Percentiles rank a stretch among this genome's conserved stretches.
These are phyloP conservation scores for Candida insectalens DNA, from an alignment of 805 yeast species.

Conservation along the genomic window DNA sequence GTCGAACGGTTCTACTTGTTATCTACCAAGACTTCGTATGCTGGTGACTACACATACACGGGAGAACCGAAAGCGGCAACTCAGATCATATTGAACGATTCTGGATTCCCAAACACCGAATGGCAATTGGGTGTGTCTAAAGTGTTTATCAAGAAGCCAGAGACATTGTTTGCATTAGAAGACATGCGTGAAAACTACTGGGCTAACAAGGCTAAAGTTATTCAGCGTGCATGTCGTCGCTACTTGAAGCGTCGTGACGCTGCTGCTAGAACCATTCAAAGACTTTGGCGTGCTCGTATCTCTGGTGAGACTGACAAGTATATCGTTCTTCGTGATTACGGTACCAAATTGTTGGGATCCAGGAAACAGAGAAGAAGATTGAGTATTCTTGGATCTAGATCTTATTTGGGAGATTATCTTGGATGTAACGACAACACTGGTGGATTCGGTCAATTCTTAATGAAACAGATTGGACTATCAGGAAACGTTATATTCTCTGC, in stretches of 20 bases:
- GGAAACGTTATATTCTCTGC: slow-evolving; percentile 70
- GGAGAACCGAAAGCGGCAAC: slow-evolving; percentile 48
- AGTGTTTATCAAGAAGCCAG: slow-evolving; percentile 94
- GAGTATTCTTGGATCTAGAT: slow-evolving; percentile 79
- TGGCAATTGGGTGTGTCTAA: slow-evolving; percentile 88
- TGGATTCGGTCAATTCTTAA: slow-evolving; percentile 67
- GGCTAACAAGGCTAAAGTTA: slow-evolving; percentile 96
- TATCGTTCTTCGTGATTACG: slow-evolving; percentile 79
- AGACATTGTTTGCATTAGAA: slow-evolving; percentile 89
- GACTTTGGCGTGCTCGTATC: slow-evolving; percentile 69
- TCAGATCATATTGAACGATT: slow-evolving; percentile 36
- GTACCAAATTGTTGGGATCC: slow-evolving; percentile 58
- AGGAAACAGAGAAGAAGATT: slow-evolving; percentile 85
- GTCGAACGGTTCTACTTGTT: slow-evolving; percentile 88
- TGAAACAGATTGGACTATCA: slow-evolving; percentile 56
- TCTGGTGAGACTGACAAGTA: slow-evolving; percentile 61
- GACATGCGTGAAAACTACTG: slow-evolving; percentile 95
- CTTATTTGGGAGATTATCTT: slow-evolving; percentile 90
- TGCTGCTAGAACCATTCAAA: slow-evolving; percentile 75
- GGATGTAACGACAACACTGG: slow-evolving; percentile 67
- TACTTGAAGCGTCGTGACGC: slow-evolving; percentile 73
- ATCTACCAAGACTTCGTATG: slow-evolving; percentile 87
- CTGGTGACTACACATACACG: slow-evolving; percentile 57
- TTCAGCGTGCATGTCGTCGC: slow-evolving; percentile 94
- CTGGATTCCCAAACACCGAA: slow-evolving; percentile 68